Percentiles rank a stretch among this genome's conserved stretches.
These are phyloP conservation scores for Ceratobasidium sp. DNA, from an alignment of 1,284 basidiomycete genomes.

Conservation along the genomic window DNA sequence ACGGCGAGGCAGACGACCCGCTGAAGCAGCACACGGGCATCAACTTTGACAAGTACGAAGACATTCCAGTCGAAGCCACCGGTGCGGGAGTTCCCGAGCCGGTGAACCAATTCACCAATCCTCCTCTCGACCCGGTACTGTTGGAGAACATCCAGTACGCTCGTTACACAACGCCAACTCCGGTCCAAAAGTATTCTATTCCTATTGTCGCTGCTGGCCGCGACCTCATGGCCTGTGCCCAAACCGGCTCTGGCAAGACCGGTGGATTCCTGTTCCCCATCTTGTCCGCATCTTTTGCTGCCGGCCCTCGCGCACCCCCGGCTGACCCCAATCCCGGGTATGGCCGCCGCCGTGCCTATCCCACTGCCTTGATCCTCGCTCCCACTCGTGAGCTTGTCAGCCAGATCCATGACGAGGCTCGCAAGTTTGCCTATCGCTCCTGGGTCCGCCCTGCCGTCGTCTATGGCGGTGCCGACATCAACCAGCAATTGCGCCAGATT, in stretches of 20 bases:
- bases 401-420: conserved; percentile 99
- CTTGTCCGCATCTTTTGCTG: conserved; percentile 89
- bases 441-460: conserved; percentile 99
- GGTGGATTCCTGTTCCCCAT: conserved; percentile 99
- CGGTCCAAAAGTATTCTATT: conserved; percentile 99
- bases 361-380: conserved; percentile 94
- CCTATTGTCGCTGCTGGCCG: conserved; percentile 92
- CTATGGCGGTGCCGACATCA: conserved; percentile 99
- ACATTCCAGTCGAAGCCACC: conserved; percentile 98
- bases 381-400: conserved; percentile 98
- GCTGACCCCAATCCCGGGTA: conserved; percentile 62
- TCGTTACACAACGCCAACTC: conserved; percentile 93
- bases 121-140: conserved; percentile 91
- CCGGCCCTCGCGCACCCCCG: conserved; percentile 78
- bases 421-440: conserved; percentile 99
- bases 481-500: conserved; percentile 89
- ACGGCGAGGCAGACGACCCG: conserved; percentile 86
- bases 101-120: conserved; percentile 83
- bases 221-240: conserved; percentile 99
- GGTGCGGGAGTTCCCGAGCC: conserved; percentile 96
- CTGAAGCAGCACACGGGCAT: conserved; percentile 93
- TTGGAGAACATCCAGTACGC: conserved; percentile 94
- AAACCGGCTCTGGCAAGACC: conserved; percentile 99
- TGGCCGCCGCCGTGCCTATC: conserved; percentile 89
- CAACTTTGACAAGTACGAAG: conserved; percentile 99